Conservation (phyloP, 441 rosid genomes). For the Pelargonium fulgidum region DNA sequence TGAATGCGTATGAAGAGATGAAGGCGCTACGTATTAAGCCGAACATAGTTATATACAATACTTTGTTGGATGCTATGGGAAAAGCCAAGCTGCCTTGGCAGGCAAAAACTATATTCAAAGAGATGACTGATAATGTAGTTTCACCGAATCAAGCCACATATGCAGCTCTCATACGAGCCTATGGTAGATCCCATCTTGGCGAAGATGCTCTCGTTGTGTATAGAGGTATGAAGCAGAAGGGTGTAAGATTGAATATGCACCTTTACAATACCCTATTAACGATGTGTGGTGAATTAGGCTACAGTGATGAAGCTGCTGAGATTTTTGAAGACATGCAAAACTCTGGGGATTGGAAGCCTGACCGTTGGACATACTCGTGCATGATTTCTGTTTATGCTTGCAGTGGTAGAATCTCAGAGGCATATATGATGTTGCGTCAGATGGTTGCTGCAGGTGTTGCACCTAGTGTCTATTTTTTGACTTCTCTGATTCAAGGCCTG, state of each 20-base stretch:
- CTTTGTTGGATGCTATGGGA: slow-evolving; percentile 5
- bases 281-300: not conserved
- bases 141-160: not conserved
- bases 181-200: not conserved
- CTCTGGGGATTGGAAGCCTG: not conserved
- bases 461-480: not conserved
- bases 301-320: slow-evolving; percentile 6
- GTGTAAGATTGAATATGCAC: not conserved
- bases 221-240: not conserved
- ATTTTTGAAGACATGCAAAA: slow-evolving; percentile 1
- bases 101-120: not conserved
- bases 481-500: not conserved
- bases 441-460: not conserved
- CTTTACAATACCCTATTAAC: slow-evolving; percentile 2
- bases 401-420: slow-evolving; percentile 2
- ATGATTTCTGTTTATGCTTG: not conserved
- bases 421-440: not conserved
- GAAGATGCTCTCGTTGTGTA: not conserved
- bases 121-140: not conserved
- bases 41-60: not conserved
- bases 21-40: not conserved
- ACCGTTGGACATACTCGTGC: not conserved
- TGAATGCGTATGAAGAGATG: slow-evolving; percentile 2
- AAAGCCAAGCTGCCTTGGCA: not conserved
- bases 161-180: slow-evolving; percentile 4